Percentiles rank a stretch among this genome's conserved stretches.
phyloP scores from a whole-genome alignment of 2,329 filamentous ascomycete species.

The Bipolaris victoriae region DNA sequence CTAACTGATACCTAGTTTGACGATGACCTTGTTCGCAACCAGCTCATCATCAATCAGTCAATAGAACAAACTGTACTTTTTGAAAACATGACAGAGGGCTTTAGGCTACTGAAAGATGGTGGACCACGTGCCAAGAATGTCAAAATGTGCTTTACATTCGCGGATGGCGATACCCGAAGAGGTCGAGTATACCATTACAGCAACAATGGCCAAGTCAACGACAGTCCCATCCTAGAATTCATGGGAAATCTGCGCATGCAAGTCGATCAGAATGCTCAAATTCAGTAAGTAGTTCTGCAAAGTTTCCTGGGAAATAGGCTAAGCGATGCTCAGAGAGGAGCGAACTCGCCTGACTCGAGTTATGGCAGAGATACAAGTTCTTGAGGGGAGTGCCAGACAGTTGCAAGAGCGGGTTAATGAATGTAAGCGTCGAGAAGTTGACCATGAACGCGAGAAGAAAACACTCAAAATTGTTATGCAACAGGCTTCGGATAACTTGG shows the following conservation, averaged over 20 bases:
- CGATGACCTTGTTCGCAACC: conserved; percentile 75
- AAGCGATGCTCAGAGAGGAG: conserved; percentile 46
- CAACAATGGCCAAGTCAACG: conserved; percentile 56
- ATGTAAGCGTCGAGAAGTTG: conserved; percentile 57
- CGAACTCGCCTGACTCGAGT: conserved; percentile 55
- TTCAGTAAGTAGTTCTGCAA: conserved; percentile 52
- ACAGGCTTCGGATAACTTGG: conserved; percentile 65
- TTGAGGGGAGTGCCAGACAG: conserved; percentile 43
- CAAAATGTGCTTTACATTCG: conserved; percentile 71
- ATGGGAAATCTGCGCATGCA: conserved; percentile 73
- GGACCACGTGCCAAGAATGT: conserved; percentile 66
- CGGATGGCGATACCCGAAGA: conserved; percentile 67
- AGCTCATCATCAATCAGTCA: conserved; percentile 79
- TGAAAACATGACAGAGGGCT: conserved; percentile 68
- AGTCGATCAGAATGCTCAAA: conserved; percentile 73
- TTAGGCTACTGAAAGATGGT: conserved; percentile 70
- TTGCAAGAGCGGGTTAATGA: conserved; percentile 52
- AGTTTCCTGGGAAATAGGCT: conserved; percentile 1
- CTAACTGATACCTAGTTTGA: conserved; percentile 65
- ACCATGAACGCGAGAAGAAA: conserved; percentile 56
- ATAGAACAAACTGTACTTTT: conserved; percentile 89
- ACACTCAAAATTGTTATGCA: conserved; percentile 65
- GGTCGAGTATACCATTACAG: conserved; percentile 55
- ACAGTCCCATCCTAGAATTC: conserved; percentile 61
- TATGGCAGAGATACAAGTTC: conserved; percentile 50